Evolutionary conservation across 1,284 basidiomycete genomes (phyloP).

Genomic region (Trametes polyzona): DNA sequence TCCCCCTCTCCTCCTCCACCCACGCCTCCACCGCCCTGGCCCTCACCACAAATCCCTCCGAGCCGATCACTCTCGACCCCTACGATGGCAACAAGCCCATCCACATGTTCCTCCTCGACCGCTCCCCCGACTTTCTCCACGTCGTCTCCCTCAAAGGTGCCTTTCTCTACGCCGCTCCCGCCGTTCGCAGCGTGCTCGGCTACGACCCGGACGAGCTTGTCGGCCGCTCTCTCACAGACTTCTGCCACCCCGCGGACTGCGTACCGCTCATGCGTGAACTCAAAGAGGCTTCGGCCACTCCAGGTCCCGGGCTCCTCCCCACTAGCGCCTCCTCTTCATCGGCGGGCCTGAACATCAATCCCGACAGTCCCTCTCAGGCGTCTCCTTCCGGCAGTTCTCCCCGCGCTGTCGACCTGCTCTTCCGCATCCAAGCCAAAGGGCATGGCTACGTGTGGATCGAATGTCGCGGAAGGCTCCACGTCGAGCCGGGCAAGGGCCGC

Average conservation of each 20-base stretch:
- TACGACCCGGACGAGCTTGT: conserved; percentile 84
- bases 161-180: conserved; percentile 90
- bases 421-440: conserved; percentile 70
- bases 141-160: conserved; percentile 93
- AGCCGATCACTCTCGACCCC: conserved; percentile 27
- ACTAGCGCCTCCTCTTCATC: conserved; percentile 4
- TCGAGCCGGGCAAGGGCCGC: conserved; percentile 87
- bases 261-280: conserved; percentile 92
- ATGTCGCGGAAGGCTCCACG: conserved; percentile 81
- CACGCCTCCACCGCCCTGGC: conserved; percentile 29
- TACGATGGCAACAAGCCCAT: conserved; percentile 51
- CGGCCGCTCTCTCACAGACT: conserved; percentile 74
- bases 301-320: conserved; percentile 16
- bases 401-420: conserved; percentile 73
- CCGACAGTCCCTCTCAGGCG: neutral
- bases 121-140: conserved; percentile 80
- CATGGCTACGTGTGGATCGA: conserved; percentile 86
- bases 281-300: conserved; percentile 71
- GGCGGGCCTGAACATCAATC: conserved; percentile 10
- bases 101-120: conserved; percentile 71
- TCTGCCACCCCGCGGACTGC: conserved; percentile 89
- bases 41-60: conserved; percentile 24
- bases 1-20: conserved; percentile 41
- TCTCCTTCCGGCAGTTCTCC: conserved; percentile 26
- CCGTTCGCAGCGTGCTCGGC: conserved; percentile 75